These are phyloP conservation scores for Amylocystis lapponica DNA, from an alignment of 768 basidiomycete species.

Conservation along the genomic window DNA sequence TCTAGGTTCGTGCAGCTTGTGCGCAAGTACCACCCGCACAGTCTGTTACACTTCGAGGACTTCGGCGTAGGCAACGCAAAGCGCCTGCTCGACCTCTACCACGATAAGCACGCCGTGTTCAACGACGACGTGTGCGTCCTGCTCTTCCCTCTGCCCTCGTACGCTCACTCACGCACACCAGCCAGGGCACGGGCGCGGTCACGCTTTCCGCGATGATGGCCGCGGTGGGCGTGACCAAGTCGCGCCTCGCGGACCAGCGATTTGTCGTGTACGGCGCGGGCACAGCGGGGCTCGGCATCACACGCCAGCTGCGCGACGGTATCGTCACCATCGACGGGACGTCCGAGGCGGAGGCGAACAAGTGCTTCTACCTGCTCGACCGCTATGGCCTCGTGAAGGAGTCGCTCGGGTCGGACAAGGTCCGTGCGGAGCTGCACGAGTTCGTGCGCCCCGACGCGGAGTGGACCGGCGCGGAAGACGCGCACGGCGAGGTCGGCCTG, in stretches of 20 bases:
- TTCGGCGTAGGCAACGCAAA: constrained; percentile 78
- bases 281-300: constrained; percentile 77
- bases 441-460: constrained; percentile 56
- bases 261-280: constrained; percentile 78
- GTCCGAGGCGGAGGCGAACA: constrained; percentile 51
- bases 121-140: constrained; percentile 77
- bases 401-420: constrained; percentile 38
- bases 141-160: neutral
- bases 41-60: constrained; percentile 80
- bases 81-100: constrained; percentile 56
- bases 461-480: constrained; percentile 39
- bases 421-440: constrained; percentile 41
- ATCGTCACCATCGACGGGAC: constrained; percentile 50
- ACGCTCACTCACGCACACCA: constrained; percentile 16
- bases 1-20: constrained; percentile 70
- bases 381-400: constrained; percentile 55
- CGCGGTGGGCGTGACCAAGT: constrained; percentile 60
- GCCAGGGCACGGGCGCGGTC: constrained; percentile 75
- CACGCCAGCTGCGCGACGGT: constrained; percentile 71
- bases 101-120: constrained; percentile 61
- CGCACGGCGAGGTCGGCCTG: constrained; percentile 42
- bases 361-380: constrained; percentile 71
- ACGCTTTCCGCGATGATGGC: constrained; percentile 66
- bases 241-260: constrained; percentile 64
- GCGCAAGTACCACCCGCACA: constrained; percentile 59